A percentile compares a stretch with the other conserved stretches of the same genome.
Conservation (phyloP, 2,329 filamentous ascomycete genomes). For the Fusarium sp. region DNA sequence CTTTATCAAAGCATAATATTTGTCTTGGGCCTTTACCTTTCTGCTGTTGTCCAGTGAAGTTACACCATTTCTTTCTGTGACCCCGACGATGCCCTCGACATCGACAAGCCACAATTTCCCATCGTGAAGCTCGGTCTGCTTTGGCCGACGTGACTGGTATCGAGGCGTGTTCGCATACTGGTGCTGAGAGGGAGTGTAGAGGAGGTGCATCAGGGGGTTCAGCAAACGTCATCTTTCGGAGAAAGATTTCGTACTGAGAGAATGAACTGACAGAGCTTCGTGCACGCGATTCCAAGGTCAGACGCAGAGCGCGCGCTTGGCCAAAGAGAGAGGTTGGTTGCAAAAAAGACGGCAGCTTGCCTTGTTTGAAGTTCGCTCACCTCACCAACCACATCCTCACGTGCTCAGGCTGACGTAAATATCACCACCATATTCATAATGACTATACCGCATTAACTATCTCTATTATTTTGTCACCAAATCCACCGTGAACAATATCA, state of each 20-base stretch:
- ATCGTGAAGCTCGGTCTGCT: background rate
- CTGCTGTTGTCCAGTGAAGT: background rate
- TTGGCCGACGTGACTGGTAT: background rate
- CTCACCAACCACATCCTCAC: background rate
- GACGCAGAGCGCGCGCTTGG: background rate
- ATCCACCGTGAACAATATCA: background rate
- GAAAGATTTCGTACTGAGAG: background rate
- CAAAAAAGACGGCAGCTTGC: background rate
- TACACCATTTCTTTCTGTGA: background rate
- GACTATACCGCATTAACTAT: background rate
- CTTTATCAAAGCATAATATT: background rate
- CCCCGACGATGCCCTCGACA: background rate
- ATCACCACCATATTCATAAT: background rate
- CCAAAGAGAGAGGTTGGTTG: background rate
- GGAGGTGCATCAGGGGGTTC: background rate
- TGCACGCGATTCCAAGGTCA: too few relatives aligned
- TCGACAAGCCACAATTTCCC: background rate
- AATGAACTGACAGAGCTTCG: background rate
- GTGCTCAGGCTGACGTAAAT: background rate
- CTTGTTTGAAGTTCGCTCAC: background rate
- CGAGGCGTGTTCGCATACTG: background rate
- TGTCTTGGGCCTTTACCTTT: background rate
- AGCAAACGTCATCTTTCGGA: background rate
- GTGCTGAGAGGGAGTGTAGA: background rate
- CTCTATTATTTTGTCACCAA: background rate